phyloP scores from a whole-genome alignment of 345 rosid genomes.

The sweet orange (Citrus sinensis) region DVS_A1.0 CM039167.1:13223001-13223500 shows the following conservation, averaged over 20 bases:
- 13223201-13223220: not conserved
- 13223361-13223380: not conserved
- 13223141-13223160: not conserved
- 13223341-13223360: not conserved
- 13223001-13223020: no score
- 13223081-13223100: not conserved
- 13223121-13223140: not conserved
- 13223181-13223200: no score
- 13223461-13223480: not conserved
- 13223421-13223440: not conserved
- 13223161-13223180: not conserved
- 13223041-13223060: no score
- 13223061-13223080: not conserved
- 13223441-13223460: not conserved
- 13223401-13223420: not conserved
- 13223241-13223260: not conserved
- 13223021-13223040: no score
- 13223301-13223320: not conserved
- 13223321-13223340: not conserved
- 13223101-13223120: not conserved
- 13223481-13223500: constrained; percentile 17
- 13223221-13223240: not conserved
- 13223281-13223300: not conserved
- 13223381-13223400: not conserved
- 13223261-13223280: not conserved